These are phyloP conservation scores for Allium cepa DNA, from an alignment of 106 monocot species.

Conservation along the genomic window DNA sequence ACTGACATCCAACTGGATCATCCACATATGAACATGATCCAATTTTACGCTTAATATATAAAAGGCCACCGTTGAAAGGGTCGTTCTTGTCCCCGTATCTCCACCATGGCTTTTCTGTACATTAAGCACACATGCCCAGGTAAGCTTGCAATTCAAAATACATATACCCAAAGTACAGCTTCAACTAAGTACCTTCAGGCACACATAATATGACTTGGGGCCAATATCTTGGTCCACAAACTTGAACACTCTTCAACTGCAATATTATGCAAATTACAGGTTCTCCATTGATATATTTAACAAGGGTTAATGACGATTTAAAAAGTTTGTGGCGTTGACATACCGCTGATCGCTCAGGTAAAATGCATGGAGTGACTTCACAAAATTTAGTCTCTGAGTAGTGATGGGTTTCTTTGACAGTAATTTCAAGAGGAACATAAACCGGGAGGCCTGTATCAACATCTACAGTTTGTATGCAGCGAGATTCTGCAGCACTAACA, in stretches of 20 bases:
- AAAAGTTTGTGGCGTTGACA: slow-evolving; percentile 5
- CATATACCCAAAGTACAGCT: too few relatives aligned
- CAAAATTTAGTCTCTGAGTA: slow-evolving; percentile 78
- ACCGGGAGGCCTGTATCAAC: slow-evolving; percentile 91
- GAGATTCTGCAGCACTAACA: slow-evolving; percentile 87
- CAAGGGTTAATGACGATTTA: too few relatives aligned
- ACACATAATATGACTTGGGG: slow-evolving; percentile 61
- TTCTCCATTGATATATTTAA: too few relatives aligned
- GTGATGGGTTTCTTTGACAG: slow-evolving; percentile 59
- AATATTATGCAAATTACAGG: not conserved
- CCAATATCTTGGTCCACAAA: slow-evolving; percentile 99
- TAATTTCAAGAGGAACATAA: slow-evolving; percentile 88
- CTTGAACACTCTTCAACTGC: slow-evolving; percentile 77
- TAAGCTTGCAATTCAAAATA: too few relatives aligned
- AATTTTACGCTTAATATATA: slow-evolving; percentile 92
- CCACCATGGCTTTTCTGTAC: slow-evolving; percentile 77
- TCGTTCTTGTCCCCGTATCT: slow-evolving; percentile 56
- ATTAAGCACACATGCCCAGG: too few relatives aligned
- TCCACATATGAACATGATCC: slow-evolving; percentile 92
- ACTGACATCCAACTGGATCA: slow-evolving; percentile 93
- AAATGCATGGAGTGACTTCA: slow-evolving; percentile 92
- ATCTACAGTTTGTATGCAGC: slow-evolving; percentile 90
- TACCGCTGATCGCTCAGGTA: slow-evolving; percentile 90
- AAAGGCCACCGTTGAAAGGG: slow-evolving; percentile 75
- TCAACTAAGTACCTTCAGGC: slow-evolving; percentile 61